Percentiles rank a stretch among this genome's conserved stretches.
Conservation (phyloP, 202 grass and related monocot genomes). For the Zoysia matrella region DNA sequence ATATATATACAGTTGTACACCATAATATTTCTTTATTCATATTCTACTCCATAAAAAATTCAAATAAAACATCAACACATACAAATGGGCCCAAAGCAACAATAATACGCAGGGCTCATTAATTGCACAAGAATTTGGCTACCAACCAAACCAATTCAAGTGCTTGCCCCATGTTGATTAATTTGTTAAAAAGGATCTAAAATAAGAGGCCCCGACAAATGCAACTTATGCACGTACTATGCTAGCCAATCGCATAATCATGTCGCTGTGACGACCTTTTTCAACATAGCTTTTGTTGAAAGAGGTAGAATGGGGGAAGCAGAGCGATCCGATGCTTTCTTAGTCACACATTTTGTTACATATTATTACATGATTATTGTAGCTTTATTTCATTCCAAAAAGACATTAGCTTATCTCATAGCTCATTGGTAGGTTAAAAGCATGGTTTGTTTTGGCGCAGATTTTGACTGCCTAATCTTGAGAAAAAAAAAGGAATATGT, state of each 20-base stretch:
- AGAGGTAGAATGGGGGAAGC: not conserved
- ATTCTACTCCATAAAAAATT: not conserved
- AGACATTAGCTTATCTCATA: no score
- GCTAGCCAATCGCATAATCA: constrained; percentile 10
- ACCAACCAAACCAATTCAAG: constrained; percentile 28
- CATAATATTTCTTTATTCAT: no score
- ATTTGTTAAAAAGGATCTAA: constrained; percentile 28
- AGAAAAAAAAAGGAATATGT: not conserved
- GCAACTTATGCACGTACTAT: constrained; percentile 31
- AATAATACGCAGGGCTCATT: constrained; percentile 4
- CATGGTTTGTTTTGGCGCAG: not conserved
- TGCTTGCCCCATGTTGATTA: not conserved
- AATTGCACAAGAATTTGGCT: not conserved
- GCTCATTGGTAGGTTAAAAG: not conserved
- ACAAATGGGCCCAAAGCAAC: constrained; percentile 8
- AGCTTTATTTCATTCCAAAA: no score
- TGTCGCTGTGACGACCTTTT: constrained; percentile 27
- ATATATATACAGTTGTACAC: no score
- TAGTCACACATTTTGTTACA: not conserved
- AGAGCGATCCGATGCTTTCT: not conserved
- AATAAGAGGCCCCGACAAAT: constrained; percentile 8
- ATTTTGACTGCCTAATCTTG: not conserved
- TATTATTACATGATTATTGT: no score
- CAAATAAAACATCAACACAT: not conserved
- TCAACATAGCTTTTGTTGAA: constrained; percentile 9